phyloP scores from a whole-genome alignment of 345 rosid species.

The Gynandropsis gynandra region DNA sequence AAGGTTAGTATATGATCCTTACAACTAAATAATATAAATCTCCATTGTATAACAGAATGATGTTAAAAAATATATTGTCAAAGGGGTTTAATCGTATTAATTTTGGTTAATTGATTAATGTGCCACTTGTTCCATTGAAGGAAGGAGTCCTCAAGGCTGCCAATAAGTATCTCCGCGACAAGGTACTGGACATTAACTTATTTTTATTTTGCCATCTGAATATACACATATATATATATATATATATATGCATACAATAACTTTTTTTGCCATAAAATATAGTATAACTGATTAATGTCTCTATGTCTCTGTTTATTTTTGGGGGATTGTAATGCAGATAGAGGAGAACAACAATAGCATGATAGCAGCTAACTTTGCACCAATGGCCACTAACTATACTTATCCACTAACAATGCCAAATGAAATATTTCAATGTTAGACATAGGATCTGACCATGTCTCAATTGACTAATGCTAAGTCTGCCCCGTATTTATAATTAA shows the following conservation, averaged over 20 bases:
- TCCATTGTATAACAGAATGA: not conserved
- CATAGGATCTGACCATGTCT: not conserved
- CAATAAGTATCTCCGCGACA: constrained; percentile 64
- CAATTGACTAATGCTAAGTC: no score
- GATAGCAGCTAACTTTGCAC: constrained; percentile 36
- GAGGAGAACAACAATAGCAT: constrained; percentile 45
- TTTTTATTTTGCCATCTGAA: not conserved
- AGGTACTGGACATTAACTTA: constrained; percentile 34
- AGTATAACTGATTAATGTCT: not conserved
- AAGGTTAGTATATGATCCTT: constrained; percentile 39
- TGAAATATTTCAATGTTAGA: constrained; percentile 51
- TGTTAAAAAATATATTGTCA: constrained; percentile 12
- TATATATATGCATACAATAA: no score
- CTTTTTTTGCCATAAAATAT: constrained; percentile 1
- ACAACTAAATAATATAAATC: not conserved
- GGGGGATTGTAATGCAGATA: constrained; percentile 41
- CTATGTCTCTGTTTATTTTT: constrained; percentile 10
- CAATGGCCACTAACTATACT: constrained; percentile 37
- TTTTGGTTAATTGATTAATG: not conserved
- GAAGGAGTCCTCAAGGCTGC: constrained; percentile 70
- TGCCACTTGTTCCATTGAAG: constrained; percentile 39
- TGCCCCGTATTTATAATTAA: no score
- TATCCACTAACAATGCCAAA: constrained; percentile 57
- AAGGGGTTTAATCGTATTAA: constrained; percentile 1
- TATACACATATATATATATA: no score